phyloP scores from a whole-genome alignment of 148 eudicot species.

The Nyssa sinensis region DNA sequence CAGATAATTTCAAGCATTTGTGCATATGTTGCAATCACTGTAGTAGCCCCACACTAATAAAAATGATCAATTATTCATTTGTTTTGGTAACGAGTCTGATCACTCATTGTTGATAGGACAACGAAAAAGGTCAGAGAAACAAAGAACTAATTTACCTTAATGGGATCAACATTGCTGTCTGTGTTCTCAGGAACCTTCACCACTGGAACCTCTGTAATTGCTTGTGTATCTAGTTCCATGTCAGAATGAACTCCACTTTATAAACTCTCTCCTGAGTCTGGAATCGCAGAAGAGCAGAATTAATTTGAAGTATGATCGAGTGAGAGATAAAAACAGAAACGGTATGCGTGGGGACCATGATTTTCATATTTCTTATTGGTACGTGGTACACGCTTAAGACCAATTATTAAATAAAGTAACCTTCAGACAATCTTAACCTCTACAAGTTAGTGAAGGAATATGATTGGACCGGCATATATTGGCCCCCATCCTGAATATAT shows the following conservation, averaged over 20 bases:
- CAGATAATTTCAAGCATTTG: not conserved
- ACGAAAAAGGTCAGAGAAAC: not conserved
- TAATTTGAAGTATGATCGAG: not conserved
- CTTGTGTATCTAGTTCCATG: constrained; percentile 63
- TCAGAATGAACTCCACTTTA: constrained; percentile 12
- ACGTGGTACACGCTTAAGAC: not conserved
- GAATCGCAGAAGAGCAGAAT: not conserved
- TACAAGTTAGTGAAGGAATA: not conserved
- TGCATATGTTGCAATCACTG: not conserved
- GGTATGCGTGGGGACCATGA: not conserved
- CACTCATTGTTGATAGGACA: not conserved
- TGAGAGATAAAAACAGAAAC: not conserved
- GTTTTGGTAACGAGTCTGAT: not conserved
- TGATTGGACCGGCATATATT: not conserved
- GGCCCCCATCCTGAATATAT: too few species aligned
- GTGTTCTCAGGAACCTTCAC: constrained; percentile 36
- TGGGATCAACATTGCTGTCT: constrained; percentile 33
- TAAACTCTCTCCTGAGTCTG: not conserved
- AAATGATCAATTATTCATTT: not conserved
- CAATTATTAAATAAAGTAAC: too few species aligned
- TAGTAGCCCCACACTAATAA: not conserved
- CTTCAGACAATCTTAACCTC: not conserved
- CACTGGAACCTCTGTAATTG: constrained; percentile 46
- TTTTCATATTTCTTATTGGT: not conserved
- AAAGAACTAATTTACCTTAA: constrained; percentile 38